These are phyloP conservation scores for Zalerion maritima DNA, from an alignment of 495 filamentous ascomycete genomes.

Conservation along the genomic window DNA sequence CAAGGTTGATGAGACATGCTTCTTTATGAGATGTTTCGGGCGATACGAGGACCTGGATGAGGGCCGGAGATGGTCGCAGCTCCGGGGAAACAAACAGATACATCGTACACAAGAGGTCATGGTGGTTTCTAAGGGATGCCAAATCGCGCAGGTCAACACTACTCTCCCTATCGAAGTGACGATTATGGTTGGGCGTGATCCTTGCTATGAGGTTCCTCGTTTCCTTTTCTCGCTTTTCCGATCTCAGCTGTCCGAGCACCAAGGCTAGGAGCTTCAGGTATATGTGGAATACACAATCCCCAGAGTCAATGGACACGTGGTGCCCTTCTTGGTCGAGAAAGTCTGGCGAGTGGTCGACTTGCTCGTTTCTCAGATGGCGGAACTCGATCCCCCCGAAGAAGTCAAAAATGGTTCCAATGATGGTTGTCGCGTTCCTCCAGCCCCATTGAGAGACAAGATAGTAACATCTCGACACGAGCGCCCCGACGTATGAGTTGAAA, in stretches of 20 bases:
- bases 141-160: conserved; percentile 57
- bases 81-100: conserved; percentile 70
- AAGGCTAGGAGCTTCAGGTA: conserved; percentile 71
- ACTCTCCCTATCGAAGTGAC: conserved; percentile 74
- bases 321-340: conserved; percentile 60
- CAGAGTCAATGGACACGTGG: conserved; percentile 41
- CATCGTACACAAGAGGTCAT: conserved; percentile 79
- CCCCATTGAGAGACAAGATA: conserved; percentile 69
- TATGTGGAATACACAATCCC: conserved; percentile 86
- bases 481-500: conserved; percentile 71
- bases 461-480: conserved; percentile 61
- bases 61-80: conserved; percentile 51
- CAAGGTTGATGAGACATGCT: conserved; percentile 70
- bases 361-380: conserved; percentile 61
- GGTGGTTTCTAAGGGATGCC: conserved; percentile 81
- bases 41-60: conserved; percentile 65
- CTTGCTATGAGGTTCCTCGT: conserved; percentile 64
- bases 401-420: conserved; percentile 73
- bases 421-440: conserved; percentile 64
- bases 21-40: conserved; percentile 68
- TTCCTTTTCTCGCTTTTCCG: conserved; percentile 49
- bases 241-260: conserved; percentile 46
- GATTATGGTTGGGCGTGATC: conserved; percentile 76
- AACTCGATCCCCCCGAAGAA: conserved; percentile 73
- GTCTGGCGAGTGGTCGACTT: conserved; percentile 54